These are phyloP conservation scores for Tricholoma saponaceum DNA, from an alignment of 768 basidiomycete genomes.

Conservation along the genomic window DNA sequence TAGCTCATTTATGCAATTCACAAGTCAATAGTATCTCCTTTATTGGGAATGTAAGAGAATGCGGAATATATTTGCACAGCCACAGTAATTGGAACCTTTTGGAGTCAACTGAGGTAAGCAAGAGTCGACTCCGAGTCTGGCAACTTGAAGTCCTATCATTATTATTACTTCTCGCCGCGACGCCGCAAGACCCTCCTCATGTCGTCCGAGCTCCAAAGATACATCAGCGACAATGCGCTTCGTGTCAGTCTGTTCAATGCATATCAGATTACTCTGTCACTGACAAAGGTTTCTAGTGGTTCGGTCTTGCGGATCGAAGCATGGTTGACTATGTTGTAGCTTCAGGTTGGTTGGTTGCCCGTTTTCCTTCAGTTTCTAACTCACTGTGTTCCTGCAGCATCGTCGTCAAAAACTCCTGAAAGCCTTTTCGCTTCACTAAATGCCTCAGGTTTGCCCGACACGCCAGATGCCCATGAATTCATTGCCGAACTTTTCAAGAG, in stretches of 20 bases:
- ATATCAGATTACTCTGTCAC: not conserved
- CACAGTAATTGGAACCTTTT: not conserved
- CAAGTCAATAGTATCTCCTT: too few species aligned
- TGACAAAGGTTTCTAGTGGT: slow-evolving; percentile 45
- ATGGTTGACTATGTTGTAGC: slow-evolving; percentile 87
- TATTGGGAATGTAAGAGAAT: too few species aligned
- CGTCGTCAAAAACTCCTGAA: slow-evolving; percentile 77
- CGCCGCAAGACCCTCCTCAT: slow-evolving; percentile 26
- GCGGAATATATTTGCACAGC: not conserved
- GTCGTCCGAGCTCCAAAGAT: slow-evolving; percentile 63
- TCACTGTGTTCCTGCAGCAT: slow-evolving; percentile 42
- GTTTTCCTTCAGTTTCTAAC: slow-evolving; percentile 5
- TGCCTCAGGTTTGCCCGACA: slow-evolving; percentile 76
- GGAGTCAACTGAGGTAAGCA: not conserved
- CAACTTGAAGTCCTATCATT: not conserved
- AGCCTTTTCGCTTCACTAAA: slow-evolving; percentile 74
- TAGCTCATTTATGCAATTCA: too few species aligned
- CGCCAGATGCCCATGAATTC: slow-evolving; percentile 77
- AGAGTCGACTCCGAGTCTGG: too few species aligned
- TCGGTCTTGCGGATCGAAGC: slow-evolving; percentile 79
- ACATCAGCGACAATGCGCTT: slow-evolving; percentile 76
- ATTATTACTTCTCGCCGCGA: not conserved
- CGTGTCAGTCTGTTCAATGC: slow-evolving; percentile 39
- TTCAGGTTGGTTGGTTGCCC: slow-evolving; percentile 49
- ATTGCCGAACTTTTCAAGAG: slow-evolving; percentile 71